These are phyloP conservation scores for Penicillium crystallinum DNA, from an alignment of 495 filamentous ascomycete genomes.

Conservation along the genomic window DNA sequence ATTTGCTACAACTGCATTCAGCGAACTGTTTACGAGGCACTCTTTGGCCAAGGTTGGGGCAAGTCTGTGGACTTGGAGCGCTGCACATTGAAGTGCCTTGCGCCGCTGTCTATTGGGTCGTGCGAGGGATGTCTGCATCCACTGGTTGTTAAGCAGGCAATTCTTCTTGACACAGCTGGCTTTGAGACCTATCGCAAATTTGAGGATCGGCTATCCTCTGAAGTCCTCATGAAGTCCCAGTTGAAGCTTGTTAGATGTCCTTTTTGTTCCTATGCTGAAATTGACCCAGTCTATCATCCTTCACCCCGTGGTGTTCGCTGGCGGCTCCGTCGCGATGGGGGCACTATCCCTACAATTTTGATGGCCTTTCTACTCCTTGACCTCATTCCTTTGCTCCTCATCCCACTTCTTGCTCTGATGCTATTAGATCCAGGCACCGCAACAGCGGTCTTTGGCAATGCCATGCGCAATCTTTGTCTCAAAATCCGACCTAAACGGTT, in stretches of 20 bases:
- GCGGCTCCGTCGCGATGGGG: slow-evolving; percentile 49
- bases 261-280: slow-evolving; percentile 86
- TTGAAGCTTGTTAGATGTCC: slow-evolving; percentile 80
- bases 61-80: slow-evolving; percentile 66
- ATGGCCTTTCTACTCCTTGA: slow-evolving; percentile 36
- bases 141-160: slow-evolving; percentile 63
- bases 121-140: slow-evolving; percentile 70
- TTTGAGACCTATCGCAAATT: slow-evolving; percentile 63
- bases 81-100: slow-evolving; percentile 74
- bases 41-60: slow-evolving; percentile 90
- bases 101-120: slow-evolving; percentile 55
- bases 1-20: slow-evolving; percentile 84
- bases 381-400: slow-evolving; percentile 48
- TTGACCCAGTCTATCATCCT: slow-evolving; percentile 70
- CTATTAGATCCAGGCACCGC: slow-evolving; percentile 37
- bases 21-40: slow-evolving; percentile 69
- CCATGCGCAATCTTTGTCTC: slow-evolving; percentile 59
- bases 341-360: slow-evolving; percentile 30
- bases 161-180: slow-evolving; percentile 62
- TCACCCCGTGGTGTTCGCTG: slow-evolving; percentile 34
- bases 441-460: slow-evolving; percentile 39
- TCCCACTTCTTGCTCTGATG: slow-evolving; percentile 45
- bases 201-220: slow-evolving; percentile 68
- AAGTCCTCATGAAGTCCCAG: slow-evolving; percentile 62
- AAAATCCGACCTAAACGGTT: slow-evolving; percentile 66